Conservation (phyloP, 768 basidiomycete species). For the Leccinum olivaceopallidum region DNA sequence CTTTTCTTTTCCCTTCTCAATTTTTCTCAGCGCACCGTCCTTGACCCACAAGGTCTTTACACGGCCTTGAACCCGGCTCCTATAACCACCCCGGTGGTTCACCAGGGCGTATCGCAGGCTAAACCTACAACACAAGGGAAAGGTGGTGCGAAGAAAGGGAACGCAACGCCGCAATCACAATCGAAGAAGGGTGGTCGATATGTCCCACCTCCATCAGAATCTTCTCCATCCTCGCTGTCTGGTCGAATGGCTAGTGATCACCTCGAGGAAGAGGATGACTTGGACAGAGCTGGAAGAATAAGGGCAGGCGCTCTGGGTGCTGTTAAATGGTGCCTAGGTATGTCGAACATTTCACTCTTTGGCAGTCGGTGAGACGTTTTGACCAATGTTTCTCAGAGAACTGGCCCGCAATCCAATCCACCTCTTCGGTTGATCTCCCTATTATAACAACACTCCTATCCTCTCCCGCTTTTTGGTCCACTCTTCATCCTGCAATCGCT, state of each 20-base stretch:
- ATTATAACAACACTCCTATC: conserved; percentile 17
- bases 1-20: conserved; percentile 41
- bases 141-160: conserved; percentile 19
- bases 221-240: conserved; percentile 25
- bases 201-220: conserved; percentile 32
- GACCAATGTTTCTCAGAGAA: conserved; percentile 15
- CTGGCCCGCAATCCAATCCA: conserved; percentile 11
- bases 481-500: conserved; percentile 52
- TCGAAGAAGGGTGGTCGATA: conserved; percentile 35
- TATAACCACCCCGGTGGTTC: conserved; percentile 29
- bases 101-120: neutral
- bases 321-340: conserved; percentile 63
- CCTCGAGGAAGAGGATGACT: conserved; percentile 61
- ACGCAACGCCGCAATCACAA: conserved; percentile 25
- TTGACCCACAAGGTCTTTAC: conserved; percentile 65
- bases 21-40: conserved; percentile 54
- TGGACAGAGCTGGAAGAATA: conserved; percentile 69
- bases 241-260: conserved; percentile 28
- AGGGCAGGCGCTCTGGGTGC: conserved; percentile 69
- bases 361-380: conserved; percentile 4
- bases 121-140: conserved; percentile 5
- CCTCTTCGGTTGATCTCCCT: conserved; percentile 1
- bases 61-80: conserved; percentile 62
- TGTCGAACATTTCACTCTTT: conserved; percentile 24
- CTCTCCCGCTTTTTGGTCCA: conserved; percentile 57